phyloP scores from a whole-genome alignment of 2,329 filamentous ascomycete genomes.

The Claviceps fusiformis region DNA sequence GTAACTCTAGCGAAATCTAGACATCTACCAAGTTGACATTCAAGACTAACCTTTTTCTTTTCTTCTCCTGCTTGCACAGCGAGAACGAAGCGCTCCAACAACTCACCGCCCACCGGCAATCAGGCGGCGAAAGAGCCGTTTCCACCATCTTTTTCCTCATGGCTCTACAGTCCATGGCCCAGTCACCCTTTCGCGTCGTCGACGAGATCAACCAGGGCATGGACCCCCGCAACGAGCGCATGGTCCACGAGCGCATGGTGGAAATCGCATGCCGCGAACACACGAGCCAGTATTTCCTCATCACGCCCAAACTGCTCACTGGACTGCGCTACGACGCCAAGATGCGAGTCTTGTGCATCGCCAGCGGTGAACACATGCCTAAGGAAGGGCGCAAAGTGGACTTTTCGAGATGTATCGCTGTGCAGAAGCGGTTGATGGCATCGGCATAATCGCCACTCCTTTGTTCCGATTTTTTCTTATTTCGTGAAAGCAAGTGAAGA shows the following conservation, averaged over 20 bases:
- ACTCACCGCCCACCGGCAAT: conserved; percentile 85
- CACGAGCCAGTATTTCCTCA: conserved; percentile 82
- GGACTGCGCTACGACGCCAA: conserved; percentile 74
- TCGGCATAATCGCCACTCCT: conserved; percentile 10
- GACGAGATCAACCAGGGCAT: conserved; percentile 99
- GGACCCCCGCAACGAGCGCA: conserved; percentile 95
- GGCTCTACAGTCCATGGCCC: conserved; percentile 86
- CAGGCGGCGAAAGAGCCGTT: conserved; percentile 88
- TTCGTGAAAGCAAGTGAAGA: too few relatives aligned
- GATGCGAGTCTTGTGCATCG: conserved; percentile 91
- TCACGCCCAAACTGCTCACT: conserved; percentile 87
- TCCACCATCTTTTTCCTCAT: conserved; percentile 99
- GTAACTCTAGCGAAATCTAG: neutral
- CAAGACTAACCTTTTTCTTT: neutral
- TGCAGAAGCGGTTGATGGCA: conserved; percentile 27
- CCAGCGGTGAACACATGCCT: conserved; percentile 67
- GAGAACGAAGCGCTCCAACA: conserved; percentile 73
- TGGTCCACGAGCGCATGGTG: conserved; percentile 96
- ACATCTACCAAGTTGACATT: neutral
- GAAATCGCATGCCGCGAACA: conserved; percentile 85
- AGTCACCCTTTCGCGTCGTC: conserved; percentile 92
- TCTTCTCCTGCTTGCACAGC: conserved; percentile 23
- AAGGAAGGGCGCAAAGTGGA: conserved; percentile 36
- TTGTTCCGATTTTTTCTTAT: neutral
- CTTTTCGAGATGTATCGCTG: conserved; percentile 30